Base-by-base conservation (phyloP, 106 monocot genomes). In the Allium sativum region DNA sequence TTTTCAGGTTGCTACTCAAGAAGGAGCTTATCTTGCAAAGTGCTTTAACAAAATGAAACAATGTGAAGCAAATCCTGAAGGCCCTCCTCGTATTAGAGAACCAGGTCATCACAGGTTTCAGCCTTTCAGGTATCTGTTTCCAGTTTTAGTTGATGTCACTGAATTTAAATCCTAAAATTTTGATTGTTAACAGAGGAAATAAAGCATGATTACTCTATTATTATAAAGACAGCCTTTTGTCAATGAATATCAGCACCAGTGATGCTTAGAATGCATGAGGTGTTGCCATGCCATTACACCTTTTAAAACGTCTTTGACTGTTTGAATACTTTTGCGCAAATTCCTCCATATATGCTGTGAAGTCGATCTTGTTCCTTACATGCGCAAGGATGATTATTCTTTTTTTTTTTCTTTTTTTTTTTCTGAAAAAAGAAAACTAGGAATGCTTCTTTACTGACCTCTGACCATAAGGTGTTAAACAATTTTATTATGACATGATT, bases 11-110 rank as follows among this genome's bases (percentile, higher is more conserved):
- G 89, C 89, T 69, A 58, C 81, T 31, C 89, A 89, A 72, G 68
- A 89, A 74, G 89, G 89, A 19, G 31, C 61, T 62, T 89, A 89
- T 79, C 81, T 89, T 58, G 89, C 89, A n/a, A 44, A 58, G 44
- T 89, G 89, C 64, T 89, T 89, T 48, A 89, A 89, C 74, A 68
- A 51, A 43, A 84, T 84, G 84, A 70, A 81, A 67, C 14, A 59
- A 7, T 69, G 78, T 42, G 84, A 81, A 66, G 73, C 72, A 65
- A 53, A 81, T 15, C 89, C 89, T 42, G 89, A 84, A 81, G 89
- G 89, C 42, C 89, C 89, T 53, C 51, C 65, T 18, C 75, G 89
- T n/a, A 79, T 81, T 41, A 84, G 84, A 59, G 84, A 59, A 63
- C 4, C 65, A 10, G 89, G 89, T 19, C 81, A 71, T 22, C 89